Percentiles rank a stretch among this genome's conserved stretches.
Conservation (phyloP, 2,329 filamentous ascomycete species). For the Thermothelomyces thermophilus region DNA sequence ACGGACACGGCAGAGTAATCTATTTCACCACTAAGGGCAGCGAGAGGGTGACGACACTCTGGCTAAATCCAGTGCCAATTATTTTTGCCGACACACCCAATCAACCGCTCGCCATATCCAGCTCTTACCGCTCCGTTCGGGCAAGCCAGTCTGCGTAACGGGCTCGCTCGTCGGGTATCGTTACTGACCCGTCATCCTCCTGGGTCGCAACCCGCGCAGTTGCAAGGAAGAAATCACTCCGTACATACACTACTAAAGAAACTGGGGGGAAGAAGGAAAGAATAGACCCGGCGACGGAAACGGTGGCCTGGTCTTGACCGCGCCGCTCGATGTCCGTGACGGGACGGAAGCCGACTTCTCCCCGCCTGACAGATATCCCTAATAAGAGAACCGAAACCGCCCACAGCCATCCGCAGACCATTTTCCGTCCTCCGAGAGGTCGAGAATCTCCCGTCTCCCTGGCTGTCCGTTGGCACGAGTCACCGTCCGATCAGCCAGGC, state of each 20-base stretch:
- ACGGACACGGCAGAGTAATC: slow-evolving; percentile 27
- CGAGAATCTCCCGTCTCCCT: neutral
- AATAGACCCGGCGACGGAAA: neutral
- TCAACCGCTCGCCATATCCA: slow-evolving; percentile 9
- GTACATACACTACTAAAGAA: no score
- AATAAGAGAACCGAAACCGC: no score
- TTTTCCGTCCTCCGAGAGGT: neutral
- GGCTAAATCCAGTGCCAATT: slow-evolving; percentile 25
- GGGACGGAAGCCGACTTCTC: neutral
- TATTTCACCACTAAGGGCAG: slow-evolving; percentile 23
- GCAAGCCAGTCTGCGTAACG: slow-evolving; percentile 14
- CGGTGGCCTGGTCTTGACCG: neutral
- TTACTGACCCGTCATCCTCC: no score
- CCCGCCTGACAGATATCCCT: no score
- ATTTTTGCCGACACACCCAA: slow-evolving; percentile 26
- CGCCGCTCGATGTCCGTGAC: neutral
- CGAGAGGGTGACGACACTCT: slow-evolving; percentile 23
- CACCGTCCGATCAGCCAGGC: slow-evolving; percentile 11
- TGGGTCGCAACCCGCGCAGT: no score
- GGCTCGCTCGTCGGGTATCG: no score
- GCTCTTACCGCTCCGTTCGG: slow-evolving; percentile 17
- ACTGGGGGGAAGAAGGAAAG: neutral
- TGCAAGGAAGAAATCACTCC: no score
- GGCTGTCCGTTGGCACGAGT: neutral
- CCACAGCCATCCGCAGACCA: neutral